These are phyloP conservation scores for Oryza glumipatula DNA, from an alignment of 176 grass and related monocot genomes.

Conservation along the genomic window DNA sequence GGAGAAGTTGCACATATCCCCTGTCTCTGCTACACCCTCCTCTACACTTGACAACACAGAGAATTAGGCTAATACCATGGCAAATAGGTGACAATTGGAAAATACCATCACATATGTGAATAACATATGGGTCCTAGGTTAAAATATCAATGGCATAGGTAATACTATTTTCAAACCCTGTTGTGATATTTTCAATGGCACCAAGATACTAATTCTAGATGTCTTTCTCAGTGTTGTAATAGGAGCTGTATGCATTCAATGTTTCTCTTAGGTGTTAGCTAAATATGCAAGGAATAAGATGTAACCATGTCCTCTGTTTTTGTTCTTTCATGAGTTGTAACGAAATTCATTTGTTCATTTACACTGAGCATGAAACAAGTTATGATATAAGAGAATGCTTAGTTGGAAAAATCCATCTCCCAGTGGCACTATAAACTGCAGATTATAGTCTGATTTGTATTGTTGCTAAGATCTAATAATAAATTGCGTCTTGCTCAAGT, in stretches of 20 bases:
- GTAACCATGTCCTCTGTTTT: neutral
- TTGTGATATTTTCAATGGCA: neutral
- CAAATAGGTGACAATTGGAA: neutral
- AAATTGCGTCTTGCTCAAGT: neutral
- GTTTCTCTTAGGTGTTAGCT: too few relatives aligned
- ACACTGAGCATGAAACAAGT: neutral
- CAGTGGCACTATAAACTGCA: neutral
- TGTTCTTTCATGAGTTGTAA: neutral
- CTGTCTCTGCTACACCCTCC: neutral
- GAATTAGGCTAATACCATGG: neutral
- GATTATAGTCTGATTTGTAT: neutral
- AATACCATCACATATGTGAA: neutral
- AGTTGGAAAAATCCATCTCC: neutral
- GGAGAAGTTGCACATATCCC: constrained; percentile 6
- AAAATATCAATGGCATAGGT: neutral
- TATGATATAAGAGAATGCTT: neutral
- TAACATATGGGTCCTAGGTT: neutral
- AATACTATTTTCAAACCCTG: neutral
- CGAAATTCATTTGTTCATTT: neutral
- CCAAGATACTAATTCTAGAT: neutral
- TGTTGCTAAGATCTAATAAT: too few relatives aligned
- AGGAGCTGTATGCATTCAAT: neutral
- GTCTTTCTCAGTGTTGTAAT: neutral
- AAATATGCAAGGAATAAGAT: neutral
- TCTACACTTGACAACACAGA: neutral